Evolutionary conservation across 2,329 filamentous ascomycete genomes (phyloP).

Genomic region (Mycosphaerella arachidis): DNA sequence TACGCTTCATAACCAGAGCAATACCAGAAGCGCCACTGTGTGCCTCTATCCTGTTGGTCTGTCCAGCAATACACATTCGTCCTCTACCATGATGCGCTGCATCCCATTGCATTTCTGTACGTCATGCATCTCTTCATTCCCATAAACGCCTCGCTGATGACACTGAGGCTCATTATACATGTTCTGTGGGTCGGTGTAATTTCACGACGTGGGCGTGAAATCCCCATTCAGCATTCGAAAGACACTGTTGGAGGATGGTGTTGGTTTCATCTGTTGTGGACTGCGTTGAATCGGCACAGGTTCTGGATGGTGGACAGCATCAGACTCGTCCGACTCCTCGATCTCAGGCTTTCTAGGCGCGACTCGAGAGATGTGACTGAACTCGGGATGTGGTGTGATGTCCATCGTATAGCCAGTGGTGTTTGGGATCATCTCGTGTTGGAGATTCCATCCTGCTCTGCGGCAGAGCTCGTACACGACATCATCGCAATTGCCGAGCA

Average conservation of each 20-base stretch:
- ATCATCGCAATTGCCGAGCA: conserved; percentile 91
- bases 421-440: conserved; percentile 79
- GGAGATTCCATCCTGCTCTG: conserved; percentile 68
- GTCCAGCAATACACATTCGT: background rate
- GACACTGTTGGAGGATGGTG: background rate
- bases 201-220: background rate
- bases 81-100: background rate
- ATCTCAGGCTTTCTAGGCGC: conserved; percentile 1
- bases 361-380: conserved; percentile 8
- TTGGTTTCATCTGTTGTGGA: background rate
- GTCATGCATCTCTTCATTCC: background rate
- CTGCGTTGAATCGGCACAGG: background rate
- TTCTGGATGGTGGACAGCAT: background rate
- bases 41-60: background rate
- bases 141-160: background rate
- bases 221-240: background rate
- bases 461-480: conserved; percentile 82
- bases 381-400: conserved; percentile 12
- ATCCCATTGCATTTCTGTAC: background rate
- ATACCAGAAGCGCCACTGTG: background rate
- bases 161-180: background rate
- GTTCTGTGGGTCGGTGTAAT: background rate
- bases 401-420: conserved; percentile 35
- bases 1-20: background rate
- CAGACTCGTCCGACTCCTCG: background rate